Conservation (phyloP, 768 basidiomycete genomes). For the Piloderma croceum region DNA sequence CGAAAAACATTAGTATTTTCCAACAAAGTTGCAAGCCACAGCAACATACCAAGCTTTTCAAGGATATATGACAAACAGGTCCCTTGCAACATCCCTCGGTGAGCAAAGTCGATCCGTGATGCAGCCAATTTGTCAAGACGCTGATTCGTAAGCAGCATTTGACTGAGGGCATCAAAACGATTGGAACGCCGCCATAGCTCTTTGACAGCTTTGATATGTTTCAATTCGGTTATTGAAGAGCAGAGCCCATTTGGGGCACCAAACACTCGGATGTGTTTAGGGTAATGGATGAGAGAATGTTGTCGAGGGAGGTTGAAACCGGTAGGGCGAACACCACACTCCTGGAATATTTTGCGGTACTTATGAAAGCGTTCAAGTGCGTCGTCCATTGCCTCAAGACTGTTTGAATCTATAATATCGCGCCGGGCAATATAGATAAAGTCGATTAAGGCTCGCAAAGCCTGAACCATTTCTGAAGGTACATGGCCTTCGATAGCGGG, state of each 20-base stretch:
- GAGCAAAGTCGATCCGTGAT: conserved; percentile 12
- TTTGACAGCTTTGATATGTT: too few species aligned
- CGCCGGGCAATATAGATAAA: conserved; percentile 26
- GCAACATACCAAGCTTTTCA: too few species aligned
- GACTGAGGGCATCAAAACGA: too few species aligned
- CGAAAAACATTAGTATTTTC: too few species aligned
- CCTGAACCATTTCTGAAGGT: conserved; percentile 5
- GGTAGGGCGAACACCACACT: conserved; percentile 6
- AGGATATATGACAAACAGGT: conserved; percentile 5
- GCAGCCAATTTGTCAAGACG: conserved; percentile 26
- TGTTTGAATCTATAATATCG: conserved; percentile 11
- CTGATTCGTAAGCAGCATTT: too few species aligned
- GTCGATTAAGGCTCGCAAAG: conserved; percentile 3
- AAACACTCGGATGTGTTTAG: conserved; percentile 18
- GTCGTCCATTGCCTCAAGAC: conserved; percentile 14
- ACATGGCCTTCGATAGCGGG: conserved; percentile 10
- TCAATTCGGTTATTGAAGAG: too few species aligned
- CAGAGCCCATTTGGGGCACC: conserved; percentile 31
- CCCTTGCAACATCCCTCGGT: conserved; percentile 18
- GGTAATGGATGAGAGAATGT: conserved; percentile 29
- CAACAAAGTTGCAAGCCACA: too few species aligned
- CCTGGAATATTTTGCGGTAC: conserved; percentile 15
- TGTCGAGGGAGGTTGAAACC: conserved; percentile 26
- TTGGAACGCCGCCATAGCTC: too few species aligned
- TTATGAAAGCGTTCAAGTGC: conserved; percentile 17